Base-by-base conservation (phyloP, 371 early-diverging fungal genomes). In the Rhizomucor pusillus region DNA sequence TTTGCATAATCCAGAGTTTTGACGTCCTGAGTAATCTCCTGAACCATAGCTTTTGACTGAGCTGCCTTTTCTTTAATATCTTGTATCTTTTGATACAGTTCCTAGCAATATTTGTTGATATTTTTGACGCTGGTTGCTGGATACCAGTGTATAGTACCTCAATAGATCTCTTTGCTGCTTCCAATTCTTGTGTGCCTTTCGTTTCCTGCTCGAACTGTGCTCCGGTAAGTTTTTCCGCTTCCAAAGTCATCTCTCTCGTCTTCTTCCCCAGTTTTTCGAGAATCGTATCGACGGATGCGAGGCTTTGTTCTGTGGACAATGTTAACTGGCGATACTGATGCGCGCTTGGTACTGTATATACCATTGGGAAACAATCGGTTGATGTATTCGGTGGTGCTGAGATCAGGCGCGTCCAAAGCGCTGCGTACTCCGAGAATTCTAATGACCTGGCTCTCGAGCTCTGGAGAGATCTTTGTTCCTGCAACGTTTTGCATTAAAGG, bases 21-120 rank as follows among this genome's bases (percentile, higher is more conserved):
- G 56, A 98, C 95, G 56, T 98, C 98, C 56, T 88, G 84, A 10
- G 98, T 97, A 43, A 98, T 96, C 50, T 94, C 94, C 44, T 88
- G 86, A 0, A 97, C 97, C 84, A 88, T 89, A 4, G 82, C 73
- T 57, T 96, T 95, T 0, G 95, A 89, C 44, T 88, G 84, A 0
- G 85, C 69, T 20, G 95, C 93, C 66, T 92, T 92, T 39, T 75
- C 71, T 54, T 90, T 89, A 62, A 98, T 95, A 50, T 81, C 82
- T 56, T 87, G 85, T 22, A 96, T 90, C 34, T 85, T 77, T 18
- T 80, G 75, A 73, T 88, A 90, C 47, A 97, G 67, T 49, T 82
- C 79, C 93, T 89, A 65, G n/a, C n/a, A n/a, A n/a, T n/a, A n/a
- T n/a, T n/a, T n/a, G n/a, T n/a, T n/a, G n/a, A n/a, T n/a, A n/a